A percentile compares a stretch with the other conserved stretches of the same genome.
These are phyloP conservation scores for Parietaria judaica DNA, from an alignment of 306 rosid genomes.

Conservation along the genomic window DNA sequence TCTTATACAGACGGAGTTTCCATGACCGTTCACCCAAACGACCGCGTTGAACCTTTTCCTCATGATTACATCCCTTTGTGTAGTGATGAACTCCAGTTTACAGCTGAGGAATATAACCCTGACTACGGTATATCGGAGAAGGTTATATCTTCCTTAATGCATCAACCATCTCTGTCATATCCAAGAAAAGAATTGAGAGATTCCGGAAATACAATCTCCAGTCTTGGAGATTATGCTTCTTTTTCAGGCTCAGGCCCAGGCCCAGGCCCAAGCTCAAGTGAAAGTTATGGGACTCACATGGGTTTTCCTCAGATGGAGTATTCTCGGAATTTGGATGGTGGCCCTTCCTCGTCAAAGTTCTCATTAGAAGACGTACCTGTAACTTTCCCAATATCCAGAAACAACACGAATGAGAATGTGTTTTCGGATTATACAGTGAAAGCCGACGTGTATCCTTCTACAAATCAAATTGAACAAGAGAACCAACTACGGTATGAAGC, in stretches of 20 bases:
- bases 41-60: constrained; percentile 22
- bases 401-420: constrained; percentile 12
- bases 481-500: constrained; percentile 24
- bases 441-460: constrained; percentile 18
- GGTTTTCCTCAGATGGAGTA: constrained; percentile 17
- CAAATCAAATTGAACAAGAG: constrained; percentile 18
- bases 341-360: constrained; percentile 13
- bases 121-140: constrained; percentile 10
- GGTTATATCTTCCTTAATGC: constrained; percentile 19
- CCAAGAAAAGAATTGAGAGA: constrained; percentile 14
- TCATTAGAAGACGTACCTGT: constrained; percentile 16
- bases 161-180: constrained; percentile 18
- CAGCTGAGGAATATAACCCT: constrained; percentile 1
- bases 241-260: background rate
- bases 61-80: constrained; percentile 6
- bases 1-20: constrained; percentile 23
- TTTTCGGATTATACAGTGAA: constrained; percentile 16
- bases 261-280: background rate
- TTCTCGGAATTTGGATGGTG: constrained; percentile 21
- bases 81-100: constrained; percentile 14
- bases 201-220: constrained; percentile 13
- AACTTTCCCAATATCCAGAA: constrained; percentile 19
- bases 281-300: constrained; percentile 10
- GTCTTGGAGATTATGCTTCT: constrained; percentile 15
- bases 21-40: constrained; percentile 9